Evolutionary conservation across 2,329 filamentous ascomycete species (phyloP).

Genomic region (Aspergillus alliaceus): DNA sequence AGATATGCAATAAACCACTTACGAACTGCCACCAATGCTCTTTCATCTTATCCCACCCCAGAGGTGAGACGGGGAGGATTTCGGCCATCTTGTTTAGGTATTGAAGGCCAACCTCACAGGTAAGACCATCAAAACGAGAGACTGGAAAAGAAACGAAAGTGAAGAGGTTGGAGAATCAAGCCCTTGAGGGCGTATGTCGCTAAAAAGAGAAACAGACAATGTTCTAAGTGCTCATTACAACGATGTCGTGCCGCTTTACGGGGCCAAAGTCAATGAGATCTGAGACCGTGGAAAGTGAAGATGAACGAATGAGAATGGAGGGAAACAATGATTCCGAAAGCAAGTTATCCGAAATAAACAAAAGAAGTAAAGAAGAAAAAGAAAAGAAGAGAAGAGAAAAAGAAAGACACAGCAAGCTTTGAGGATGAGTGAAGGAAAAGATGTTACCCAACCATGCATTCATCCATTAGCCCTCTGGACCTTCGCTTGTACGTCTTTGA

Average conservation of each 20-base stretch:
- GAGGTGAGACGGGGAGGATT: conserved; percentile 28
- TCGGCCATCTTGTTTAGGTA: conserved; percentile 27
- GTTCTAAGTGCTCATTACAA: conserved; percentile 4
- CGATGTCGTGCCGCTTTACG: neutral
- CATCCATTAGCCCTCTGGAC: neutral
- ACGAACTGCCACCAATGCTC: conserved; percentile 47
- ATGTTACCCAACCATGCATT: conserved; percentile 1
- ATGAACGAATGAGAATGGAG: neutral
- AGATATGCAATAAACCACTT: conserved; percentile 14
- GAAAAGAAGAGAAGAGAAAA: neutral
- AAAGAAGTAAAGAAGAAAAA: neutral
- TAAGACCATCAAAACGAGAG: conserved; percentile 10
- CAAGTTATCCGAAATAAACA: neutral
- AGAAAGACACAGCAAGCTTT: neutral
- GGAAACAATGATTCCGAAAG: neutral
- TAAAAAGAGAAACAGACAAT: neutral
- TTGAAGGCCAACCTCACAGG: conserved; percentile 10
- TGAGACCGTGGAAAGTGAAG: neutral
- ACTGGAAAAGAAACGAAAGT: conserved; percentile 2
- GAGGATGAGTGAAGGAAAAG: neutral
- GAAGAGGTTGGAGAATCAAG: neutral
- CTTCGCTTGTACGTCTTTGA: neutral
- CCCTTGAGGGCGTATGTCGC: conserved; percentile 1
- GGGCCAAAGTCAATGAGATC: neutral
- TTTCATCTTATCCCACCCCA: conserved; percentile 39